Evolutionary conservation across 345 rosid genomes (phyloP), one percentile per base, ranked within the genome.

Genomic region (Euphorbia peplus): DNA sequence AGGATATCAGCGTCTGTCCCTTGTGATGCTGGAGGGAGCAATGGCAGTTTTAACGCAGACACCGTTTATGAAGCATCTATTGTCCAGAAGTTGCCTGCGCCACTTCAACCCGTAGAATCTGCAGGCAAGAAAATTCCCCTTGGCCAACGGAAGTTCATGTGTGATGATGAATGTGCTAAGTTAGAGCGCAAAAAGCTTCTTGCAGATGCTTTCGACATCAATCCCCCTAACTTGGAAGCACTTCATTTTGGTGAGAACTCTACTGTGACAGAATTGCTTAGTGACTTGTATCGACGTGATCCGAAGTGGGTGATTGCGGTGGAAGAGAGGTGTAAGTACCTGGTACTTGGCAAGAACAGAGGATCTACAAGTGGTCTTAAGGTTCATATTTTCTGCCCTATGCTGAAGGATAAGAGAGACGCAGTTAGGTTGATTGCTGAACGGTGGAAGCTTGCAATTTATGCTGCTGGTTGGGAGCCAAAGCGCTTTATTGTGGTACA

Each of bases 351-450:
- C 52, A 95, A 91, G 83, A 84, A 73, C 73, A 82, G 86, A 79
- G 88, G 86, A 65, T 77, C 74, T 63, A 15, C 84, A 54, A 70
- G 74, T 64, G 75, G 79, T 73, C 78, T 91, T 35, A 95, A 90
- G 87, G 79, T 90, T 68, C 99, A 95, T 79, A 92, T 95, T 48
- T 95, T 90, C 75, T 88, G 93, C 69, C 93, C 95, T 6, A 91
- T 90, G 96, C 79, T 83, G 74, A 91, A 95, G 77, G 99, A 91
- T 68, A 95, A 91, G 83, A 84, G 92, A 73, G 99, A 91, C 67
- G 93, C 91, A 0, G 83, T 95, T 50, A 80, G 89, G 78, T 70
- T 95, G 54, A 83, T 95, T 72, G 91, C 97, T n/a, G 99, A 88
- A 75, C 90, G 98, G 73, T 95, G 99, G 98, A 95, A 88, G 81